Evolutionary conservation across 2,329 filamentous ascomycete genomes (phyloP), one percentile per base, ranked within the genome.

Genomic region (Sporothrix humicola): DNA sequence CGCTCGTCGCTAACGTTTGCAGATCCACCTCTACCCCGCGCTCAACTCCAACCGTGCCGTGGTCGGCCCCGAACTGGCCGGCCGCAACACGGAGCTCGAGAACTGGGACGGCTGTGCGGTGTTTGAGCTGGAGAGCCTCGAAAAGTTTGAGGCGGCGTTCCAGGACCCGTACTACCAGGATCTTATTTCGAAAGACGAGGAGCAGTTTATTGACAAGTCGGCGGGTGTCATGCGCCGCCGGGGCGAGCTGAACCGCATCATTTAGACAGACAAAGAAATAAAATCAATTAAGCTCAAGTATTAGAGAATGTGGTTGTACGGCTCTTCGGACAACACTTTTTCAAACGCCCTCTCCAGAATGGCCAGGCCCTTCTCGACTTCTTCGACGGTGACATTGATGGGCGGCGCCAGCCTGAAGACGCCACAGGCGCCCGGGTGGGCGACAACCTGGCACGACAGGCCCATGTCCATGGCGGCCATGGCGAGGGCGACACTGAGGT

Each of bases 391-490:
- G 7, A 61, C 17, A 15, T 42, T 61, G 31, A 61, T 61, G 31
- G 58, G 58, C 31, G 58, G 89, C 5, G 88, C 88, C 69, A 91
- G 85, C 12, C 89, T 81, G 74, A 91, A 89, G 0, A 87, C 84
- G 3, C 88, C 89, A 0, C 86, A 84, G 78, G 89, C 88, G 65
- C 84, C 85, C 7, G 83, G 83, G 77, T 87, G 84, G 59, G 83
- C 88, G 26, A 85, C 85, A 44, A 91, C 74, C 77, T 90, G 89
- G 4, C 86, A 86, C 81, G 86, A 90, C 1, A 90, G 77, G 0
- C 89, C 88, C 20, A 87, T 77, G 58, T 85, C 83, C 77, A 75
- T 54, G 50, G 74, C 74, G 12, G 56, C 31, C 4, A 59, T 69
- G 1, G 71, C 54, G 4, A 91, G 81, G 0, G 77, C 77, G 74